Evolutionary conservation across 2,329 filamentous ascomycete species (phyloP), one percentile per base, ranked within the genome.

Genomic region (Epichloe elymi): DNA sequence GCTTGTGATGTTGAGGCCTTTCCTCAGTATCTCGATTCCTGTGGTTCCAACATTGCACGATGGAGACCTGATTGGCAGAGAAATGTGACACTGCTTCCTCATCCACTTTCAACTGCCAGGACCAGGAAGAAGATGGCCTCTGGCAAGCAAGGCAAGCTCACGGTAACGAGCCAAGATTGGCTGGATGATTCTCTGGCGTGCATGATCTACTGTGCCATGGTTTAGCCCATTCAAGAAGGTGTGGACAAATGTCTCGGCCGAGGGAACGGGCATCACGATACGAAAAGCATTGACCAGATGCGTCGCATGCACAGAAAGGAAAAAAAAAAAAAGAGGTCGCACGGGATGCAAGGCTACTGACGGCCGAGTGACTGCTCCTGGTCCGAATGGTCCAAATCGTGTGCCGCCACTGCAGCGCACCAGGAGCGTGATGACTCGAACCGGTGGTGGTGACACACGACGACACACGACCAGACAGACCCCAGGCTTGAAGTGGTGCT

Each of bases 401-500:
- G 48, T 40, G 48, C 35, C 43, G 15, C 38, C 12, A 23, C 33
- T 38, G 10, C 6, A 38, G 19, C 33, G 50, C 30, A 44, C 36
- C 35, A 49, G 36, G 33, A 49, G 36, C 19, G 26, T 46, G 26
- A 46, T 42, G 51, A 52, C 33, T 49, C 46, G 14, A 46, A 52
- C 20, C 4, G 45, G 36, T 46, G 33, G 33, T 20, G 38, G 51
- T 56, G 50, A 47, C 47, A 52, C 48, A 42, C 30, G 30, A 11
- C 30, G 10, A 11, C 7, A 26, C 26, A 30, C 26, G 26, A 46
- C 19, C 23, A 45, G 17, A 20, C 17, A 36, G 14, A 23, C 23
- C 43, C 15, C 50, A 19, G 35, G 33, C 44, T 20, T 33, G 38
- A 15, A 15, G 48, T 51, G 46, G 51, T 50, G 54, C 37, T 53